These are phyloP conservation scores for Polygonum maritimum DNA, from an alignment of 148 eudicot species.

Conservation along the genomic window DNA sequence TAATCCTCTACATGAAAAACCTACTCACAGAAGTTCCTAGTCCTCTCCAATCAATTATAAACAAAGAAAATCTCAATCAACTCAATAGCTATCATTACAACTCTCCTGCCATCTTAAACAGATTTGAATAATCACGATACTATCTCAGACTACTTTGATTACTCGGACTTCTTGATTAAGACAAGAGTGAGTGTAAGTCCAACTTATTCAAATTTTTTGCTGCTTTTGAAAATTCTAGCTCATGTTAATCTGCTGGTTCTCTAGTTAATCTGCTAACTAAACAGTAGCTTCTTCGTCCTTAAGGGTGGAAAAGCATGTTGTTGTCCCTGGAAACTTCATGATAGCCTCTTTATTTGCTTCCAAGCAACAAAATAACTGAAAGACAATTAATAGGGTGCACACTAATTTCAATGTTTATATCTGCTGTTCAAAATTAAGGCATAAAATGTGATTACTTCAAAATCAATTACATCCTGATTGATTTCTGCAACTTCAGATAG, in stretches of 20 bases:
- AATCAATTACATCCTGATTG: not conserved
- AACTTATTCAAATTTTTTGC: not conserved
- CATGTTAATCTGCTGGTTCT: not conserved
- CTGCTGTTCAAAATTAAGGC: not conserved
- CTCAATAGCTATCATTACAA: not conserved
- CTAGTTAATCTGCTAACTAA: not conserved
- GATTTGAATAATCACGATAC: not conserved
- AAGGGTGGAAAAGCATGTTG: not conserved
- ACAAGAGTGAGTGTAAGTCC: not conserved
- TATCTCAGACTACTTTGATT: not conserved
- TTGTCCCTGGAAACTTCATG: not conserved
- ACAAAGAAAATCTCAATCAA: conserved; percentile 1
- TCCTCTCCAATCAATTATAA: not conserved
- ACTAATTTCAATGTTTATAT: not conserved
- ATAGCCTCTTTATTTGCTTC: not conserved
- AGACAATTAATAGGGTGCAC: not conserved
- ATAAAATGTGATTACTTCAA: not conserved
- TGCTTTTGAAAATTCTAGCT: not conserved
- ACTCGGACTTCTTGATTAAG: not conserved
- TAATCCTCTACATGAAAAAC: not conserved
- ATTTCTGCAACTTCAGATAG: not conserved
- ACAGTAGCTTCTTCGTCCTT: not conserved
- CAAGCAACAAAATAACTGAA: not conserved
- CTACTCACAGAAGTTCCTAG: not conserved
- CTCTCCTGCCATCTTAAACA: not conserved